Conservation (phyloP, 371 early-diverging fungal species). For the Mucor plumbeus region DNA sequence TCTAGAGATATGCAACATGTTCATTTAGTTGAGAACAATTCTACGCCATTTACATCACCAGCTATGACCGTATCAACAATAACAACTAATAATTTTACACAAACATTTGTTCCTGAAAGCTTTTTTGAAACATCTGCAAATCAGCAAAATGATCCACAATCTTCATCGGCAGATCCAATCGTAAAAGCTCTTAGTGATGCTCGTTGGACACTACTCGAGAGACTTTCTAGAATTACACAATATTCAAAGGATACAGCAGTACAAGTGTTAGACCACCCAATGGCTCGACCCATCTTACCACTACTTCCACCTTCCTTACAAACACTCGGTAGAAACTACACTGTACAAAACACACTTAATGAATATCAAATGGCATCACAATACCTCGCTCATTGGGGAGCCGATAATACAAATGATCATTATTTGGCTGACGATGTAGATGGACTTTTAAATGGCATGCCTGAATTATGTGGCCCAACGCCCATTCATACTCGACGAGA, state of each 20-base stretch:
- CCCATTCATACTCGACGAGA: constrained; percentile 46
- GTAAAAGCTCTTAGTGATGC: constrained; percentile 35
- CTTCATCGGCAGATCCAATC: constrained; percentile 15
- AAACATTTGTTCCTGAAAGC: not conserved
- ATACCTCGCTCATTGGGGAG: constrained; percentile 81
- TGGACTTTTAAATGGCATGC: constrained; percentile 33
- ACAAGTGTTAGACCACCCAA: constrained; percentile 65
- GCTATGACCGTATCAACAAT: not conserved
- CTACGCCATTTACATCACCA: constrained; percentile 3
- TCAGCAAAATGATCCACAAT: not conserved
- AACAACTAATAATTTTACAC: not conserved
- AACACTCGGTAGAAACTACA: constrained; percentile 48
- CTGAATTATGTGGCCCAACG: constrained; percentile 34
- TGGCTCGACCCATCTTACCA: constrained; percentile 2
- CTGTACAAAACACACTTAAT: constrained; percentile 54
- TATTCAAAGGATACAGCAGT: constrained; percentile 74
- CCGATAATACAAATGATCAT: constrained; percentile 13
- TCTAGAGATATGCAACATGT: constrained; percentile 15
- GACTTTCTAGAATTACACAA: constrained; percentile 77
- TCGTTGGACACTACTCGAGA: constrained; percentile 79
- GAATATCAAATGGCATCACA: constrained; percentile 84
- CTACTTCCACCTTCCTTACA: constrained; percentile 19
- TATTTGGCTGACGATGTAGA: constrained; percentile 31
- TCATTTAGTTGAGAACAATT: constrained; percentile 8
- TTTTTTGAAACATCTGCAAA: not conserved